A percentile compares a stretch with the other conserved stretches of the same genome.
Evolutionary conservation across 805 yeast species (phyloP).

Genomic region (Cyberlindnera saturnus): DNA sequence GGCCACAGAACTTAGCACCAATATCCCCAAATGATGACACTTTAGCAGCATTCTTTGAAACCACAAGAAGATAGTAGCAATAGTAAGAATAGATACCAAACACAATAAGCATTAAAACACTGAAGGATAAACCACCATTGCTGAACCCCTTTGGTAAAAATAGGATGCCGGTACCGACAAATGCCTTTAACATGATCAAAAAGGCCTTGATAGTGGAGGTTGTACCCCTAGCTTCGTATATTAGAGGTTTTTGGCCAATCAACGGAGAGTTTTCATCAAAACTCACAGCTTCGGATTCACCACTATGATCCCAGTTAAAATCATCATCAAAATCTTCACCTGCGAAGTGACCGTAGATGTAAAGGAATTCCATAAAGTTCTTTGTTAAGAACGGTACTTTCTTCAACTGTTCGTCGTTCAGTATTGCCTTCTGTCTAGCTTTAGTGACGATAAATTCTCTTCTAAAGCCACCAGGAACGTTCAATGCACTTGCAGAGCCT

Average conservation of each 20-base stretch:
- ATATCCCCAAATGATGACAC: slow-evolving; percentile 80
- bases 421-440: slow-evolving; percentile 17
- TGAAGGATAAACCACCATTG: slow-evolving; percentile 67
- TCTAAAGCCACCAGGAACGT: slow-evolving; percentile 81
- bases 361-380: slow-evolving; percentile 71
- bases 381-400: slow-evolving; percentile 50
- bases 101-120: slow-evolving; percentile 42
- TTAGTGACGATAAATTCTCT: slow-evolving; percentile 54
- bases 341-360: slow-evolving; percentile 81
- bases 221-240: slow-evolving; percentile 43
- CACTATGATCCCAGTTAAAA: slow-evolving; percentile 39
- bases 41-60: slow-evolving; percentile 49
- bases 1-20: slow-evolving; percentile 58
- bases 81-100: slow-evolving; percentile 72
- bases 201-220: slow-evolving; percentile 72
- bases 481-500: slow-evolving; percentile 62
- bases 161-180: slow-evolving; percentile 71
- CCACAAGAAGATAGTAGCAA: slow-evolving; percentile 65
- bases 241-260: slow-evolving; percentile 10
- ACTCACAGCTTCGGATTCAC: slow-evolving; percentile 16
- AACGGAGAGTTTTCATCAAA: slow-evolving; percentile 25
- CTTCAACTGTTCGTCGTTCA: slow-evolving; percentile 23
- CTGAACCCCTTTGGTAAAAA: slow-evolving; percentile 65
- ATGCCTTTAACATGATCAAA: slow-evolving; percentile 64
- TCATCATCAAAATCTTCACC: slow-evolving; percentile 80